Conservation (phyloP, 2,329 filamentous ascomycete species). For the Drechslerella coelobrocha region DNA sequence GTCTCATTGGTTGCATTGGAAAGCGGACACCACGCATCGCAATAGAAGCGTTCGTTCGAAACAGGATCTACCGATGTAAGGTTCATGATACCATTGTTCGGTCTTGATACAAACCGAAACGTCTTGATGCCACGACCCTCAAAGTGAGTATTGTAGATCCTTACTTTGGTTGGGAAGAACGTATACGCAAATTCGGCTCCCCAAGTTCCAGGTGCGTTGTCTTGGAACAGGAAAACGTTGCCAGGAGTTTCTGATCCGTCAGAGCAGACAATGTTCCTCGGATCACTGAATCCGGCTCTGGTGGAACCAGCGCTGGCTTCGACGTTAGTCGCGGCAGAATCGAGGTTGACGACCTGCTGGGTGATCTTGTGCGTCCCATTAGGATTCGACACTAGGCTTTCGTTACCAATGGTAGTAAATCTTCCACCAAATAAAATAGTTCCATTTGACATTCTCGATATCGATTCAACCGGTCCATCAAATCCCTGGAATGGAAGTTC, state of each 20-base stretch:
- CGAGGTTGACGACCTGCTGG: slow-evolving; percentile 79
- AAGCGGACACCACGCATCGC: slow-evolving; percentile 84
- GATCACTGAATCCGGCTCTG: slow-evolving; percentile 72
- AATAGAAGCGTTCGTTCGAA: slow-evolving; percentile 72
- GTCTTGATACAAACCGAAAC: slow-evolving; percentile 83
- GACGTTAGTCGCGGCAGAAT: slow-evolving; percentile 70
- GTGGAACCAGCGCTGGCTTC: slow-evolving; percentile 70
- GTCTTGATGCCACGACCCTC: slow-evolving; percentile 86
- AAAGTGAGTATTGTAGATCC: slow-evolving; percentile 84
- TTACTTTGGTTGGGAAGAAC: slow-evolving; percentile 84
- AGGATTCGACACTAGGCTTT: slow-evolving; percentile 70
- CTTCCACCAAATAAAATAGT: slow-evolving; percentile 90
- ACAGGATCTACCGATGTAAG: slow-evolving; percentile 83
- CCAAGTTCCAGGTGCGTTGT: slow-evolving; percentile 77
- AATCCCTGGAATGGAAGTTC: slow-evolving; percentile 91
- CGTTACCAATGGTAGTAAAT: slow-evolving; percentile 87
- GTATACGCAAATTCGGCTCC: slow-evolving; percentile 80
- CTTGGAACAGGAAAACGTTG: slow-evolving; percentile 77
- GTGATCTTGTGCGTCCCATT: slow-evolving; percentile 61
- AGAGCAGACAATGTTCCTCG: slow-evolving; percentile 81
- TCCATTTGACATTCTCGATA: slow-evolving; percentile 77
- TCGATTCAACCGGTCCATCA: slow-evolving; percentile 88
- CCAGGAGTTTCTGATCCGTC: slow-evolving; percentile 70
- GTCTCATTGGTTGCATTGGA: slow-evolving; percentile 68
- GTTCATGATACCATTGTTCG: slow-evolving; percentile 93